A percentile compares a stretch with the other conserved stretches of the same genome.
Conservation (phyloP, 2,329 filamentous ascomycete genomes). For the Cladobotryum protrusum region DNA sequence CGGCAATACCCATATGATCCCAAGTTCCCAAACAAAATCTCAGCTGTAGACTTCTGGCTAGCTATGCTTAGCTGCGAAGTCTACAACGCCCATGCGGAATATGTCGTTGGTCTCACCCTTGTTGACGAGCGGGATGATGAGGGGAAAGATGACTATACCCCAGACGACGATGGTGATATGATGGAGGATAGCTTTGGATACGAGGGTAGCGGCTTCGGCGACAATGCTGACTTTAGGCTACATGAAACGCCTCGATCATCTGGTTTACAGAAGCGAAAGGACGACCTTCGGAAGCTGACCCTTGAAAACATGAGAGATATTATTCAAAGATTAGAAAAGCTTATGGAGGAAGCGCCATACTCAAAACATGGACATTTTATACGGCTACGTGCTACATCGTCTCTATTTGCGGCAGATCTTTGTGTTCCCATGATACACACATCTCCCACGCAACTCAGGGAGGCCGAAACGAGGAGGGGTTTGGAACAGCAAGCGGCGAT, state of each 20-base stretch:
- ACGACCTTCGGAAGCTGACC: constrained; percentile 43
- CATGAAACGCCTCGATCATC: constrained; percentile 5
- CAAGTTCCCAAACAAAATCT: constrained; percentile 50
- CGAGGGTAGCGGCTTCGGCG: not conserved
- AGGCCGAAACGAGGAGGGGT: constrained; percentile 20
- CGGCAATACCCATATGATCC: constrained; percentile 68
- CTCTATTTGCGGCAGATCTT: constrained; percentile 70
- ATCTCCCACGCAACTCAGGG: constrained; percentile 23
- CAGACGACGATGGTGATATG: constrained; percentile 14
- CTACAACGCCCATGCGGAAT: constrained; percentile 62
- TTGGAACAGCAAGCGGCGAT: constrained; percentile 26
- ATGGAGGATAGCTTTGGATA: constrained; percentile 23
- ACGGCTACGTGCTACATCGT: constrained; percentile 65
- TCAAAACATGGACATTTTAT: constrained; percentile 61
- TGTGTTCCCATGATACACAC: constrained; percentile 34
- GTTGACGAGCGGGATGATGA: constrained; percentile 18
- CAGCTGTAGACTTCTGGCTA: constrained; percentile 72
- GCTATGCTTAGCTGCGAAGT: constrained; percentile 77
- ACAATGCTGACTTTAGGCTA: not conserved
- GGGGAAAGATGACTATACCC: not conserved
- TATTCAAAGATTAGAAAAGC: constrained; percentile 60
- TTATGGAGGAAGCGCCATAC: constrained; percentile 65
- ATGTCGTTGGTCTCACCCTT: constrained; percentile 36
- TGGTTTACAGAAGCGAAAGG: constrained; percentile 24
- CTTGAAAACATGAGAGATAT: constrained; percentile 56